Percentiles rank a stretch among this genome's conserved stretches.
These are phyloP conservation scores for Rhodofomes roseus DNA, from an alignment of 1,284 basidiomycete species.

Conservation along the genomic window DNA sequence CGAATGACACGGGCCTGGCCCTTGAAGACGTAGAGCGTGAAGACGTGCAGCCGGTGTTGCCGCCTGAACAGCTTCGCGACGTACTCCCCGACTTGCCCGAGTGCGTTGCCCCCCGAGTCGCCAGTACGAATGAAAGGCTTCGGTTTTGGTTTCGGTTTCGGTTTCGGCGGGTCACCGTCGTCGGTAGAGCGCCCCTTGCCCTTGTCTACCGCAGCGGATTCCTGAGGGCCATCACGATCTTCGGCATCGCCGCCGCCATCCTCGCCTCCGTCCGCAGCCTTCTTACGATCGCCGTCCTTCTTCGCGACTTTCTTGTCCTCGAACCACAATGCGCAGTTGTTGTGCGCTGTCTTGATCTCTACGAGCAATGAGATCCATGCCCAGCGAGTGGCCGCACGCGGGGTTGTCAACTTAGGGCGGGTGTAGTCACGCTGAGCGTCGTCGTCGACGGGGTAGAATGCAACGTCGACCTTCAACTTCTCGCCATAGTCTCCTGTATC, in stretches of 20 bases:
- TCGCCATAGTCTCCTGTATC: background rate
- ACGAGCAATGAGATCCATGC: too few species aligned
- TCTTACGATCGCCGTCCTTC: too few species aligned
- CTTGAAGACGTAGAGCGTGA: constrained; percentile 12
- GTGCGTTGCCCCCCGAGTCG: background rate
- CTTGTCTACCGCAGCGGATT: too few species aligned
- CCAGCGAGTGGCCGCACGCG: too few species aligned
- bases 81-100: background rate
- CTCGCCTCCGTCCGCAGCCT: too few species aligned
- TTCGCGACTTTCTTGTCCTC: too few species aligned
- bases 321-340: too few species aligned
- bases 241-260: background rate
- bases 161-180: background rate
- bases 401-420: too few species aligned
- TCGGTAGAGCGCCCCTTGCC: background rate
- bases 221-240: too few species aligned
- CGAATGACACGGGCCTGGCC: constrained; percentile 12
- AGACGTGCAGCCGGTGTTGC: constrained; percentile 12
- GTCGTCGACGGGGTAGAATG: background rate
- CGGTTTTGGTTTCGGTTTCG: too few species aligned
- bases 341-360: too few species aligned
- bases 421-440: background rate
- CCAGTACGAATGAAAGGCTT: too few species aligned
- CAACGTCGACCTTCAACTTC: background rate
- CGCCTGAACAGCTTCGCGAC: background rate